Evolutionary conservation across 177 flowering plant genomes (phyloP), one percentile per base, ranked within the genome.

Genomic region (Vitis hybrid): DNA sequence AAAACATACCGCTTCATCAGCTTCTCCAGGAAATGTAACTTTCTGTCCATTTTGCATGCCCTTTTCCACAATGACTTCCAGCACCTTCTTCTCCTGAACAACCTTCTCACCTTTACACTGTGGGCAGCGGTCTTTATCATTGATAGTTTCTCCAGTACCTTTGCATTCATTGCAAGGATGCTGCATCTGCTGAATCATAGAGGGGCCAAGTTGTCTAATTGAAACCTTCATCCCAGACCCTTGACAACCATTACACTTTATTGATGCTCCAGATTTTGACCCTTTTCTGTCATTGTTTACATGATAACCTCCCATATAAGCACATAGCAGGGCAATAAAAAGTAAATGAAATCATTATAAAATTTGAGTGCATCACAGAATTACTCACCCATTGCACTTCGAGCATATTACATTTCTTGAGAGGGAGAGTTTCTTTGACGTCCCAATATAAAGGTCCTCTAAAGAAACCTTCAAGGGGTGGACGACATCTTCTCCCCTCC

Each of bases 81-180:
- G 59, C 9, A 89, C 97, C 75, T 93, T 94, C 87, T 94, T 94
- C 82, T 94, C 93, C 66, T 76, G 93, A 3, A 89, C 88, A 58
- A 94, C 98, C 81, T 94, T 94, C 74, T 94, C 94, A 32, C 97
- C 99, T 51, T 87, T 94, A 80, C 98, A 94, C 30, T 78, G 86
- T 1, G 95, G 79, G 83, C 99, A 94, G 1, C 98, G 85, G 61
- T 94, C 98, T 69, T 84, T 91, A 17, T 92, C 95, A 48, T 12
- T 86, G 52, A 93, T 94, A 5, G 85, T 82, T 79, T 94, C 97
- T 10, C 98, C 98, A 65, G 96, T 88, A 0, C 96, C 96, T 62
- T 86, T 89, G 65, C 96, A 91, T 62, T 88, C 93, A 70, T 89
- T 89, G 76, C 96, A 91, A 67, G 91, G 80, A 54, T 91, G 93